phyloP scores from a whole-genome alignment of 768 basidiomycete species.

The Rhizopogon vesiculosus region DNA sequence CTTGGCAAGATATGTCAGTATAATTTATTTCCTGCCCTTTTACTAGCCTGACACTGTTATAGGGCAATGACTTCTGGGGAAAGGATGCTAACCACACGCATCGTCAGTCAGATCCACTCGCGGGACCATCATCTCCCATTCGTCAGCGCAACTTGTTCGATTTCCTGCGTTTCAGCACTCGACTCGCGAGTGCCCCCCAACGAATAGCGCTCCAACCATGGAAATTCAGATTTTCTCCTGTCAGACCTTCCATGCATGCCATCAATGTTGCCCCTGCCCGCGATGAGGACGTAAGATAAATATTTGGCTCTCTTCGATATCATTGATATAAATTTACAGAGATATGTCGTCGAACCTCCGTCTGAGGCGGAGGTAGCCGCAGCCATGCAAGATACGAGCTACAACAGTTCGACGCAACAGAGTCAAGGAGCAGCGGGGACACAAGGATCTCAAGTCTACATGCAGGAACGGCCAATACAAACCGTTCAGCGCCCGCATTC shows the following conservation, averaged over 20 bases:
- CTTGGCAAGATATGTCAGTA: not conserved
- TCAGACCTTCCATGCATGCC: not conserved
- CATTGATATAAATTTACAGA: not conserved
- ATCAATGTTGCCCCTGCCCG: not conserved
- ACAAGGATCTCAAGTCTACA: too few species aligned
- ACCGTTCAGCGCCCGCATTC: too few species aligned
- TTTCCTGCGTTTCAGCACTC: not conserved
- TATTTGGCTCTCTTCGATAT: not conserved
- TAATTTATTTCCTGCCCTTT: not conserved
- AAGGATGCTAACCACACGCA: not conserved
- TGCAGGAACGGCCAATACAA: too few species aligned
- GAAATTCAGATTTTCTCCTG: not conserved
- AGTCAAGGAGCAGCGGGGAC: too few species aligned
- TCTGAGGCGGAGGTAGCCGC: not conserved
- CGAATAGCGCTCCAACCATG: not conserved
- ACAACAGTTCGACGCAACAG: not conserved
- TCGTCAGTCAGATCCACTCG: not conserved
- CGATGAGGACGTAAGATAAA: not conserved
- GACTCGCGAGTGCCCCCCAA: not conserved
- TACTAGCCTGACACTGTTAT: not conserved
- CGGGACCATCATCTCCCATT: not conserved
- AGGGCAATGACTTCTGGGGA: not conserved
- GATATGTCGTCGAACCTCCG: not conserved
- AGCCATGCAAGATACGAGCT: not conserved
- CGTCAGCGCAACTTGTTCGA: not conserved